A percentile compares a stretch with the other conserved stretches of the same genome.
phyloP scores from a whole-genome alignment of 208 protist genomes.

The Novymonas esmeraldas region DNA sequence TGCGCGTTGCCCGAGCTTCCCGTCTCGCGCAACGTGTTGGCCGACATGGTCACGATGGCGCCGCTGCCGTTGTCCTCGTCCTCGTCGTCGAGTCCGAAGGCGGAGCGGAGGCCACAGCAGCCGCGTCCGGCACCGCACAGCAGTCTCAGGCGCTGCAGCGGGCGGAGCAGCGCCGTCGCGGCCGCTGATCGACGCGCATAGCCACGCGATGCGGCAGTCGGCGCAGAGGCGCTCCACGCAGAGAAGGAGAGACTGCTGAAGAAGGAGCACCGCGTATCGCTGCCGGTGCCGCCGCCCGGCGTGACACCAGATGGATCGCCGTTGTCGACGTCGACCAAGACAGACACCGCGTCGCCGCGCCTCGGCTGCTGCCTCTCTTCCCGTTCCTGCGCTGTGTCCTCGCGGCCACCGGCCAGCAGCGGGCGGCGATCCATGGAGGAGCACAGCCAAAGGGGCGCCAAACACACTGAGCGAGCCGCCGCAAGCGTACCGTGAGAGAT shows the following conservation, averaged over 20 bases:
- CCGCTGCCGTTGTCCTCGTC: slow-evolving; percentile 6
- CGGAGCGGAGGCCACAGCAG: background rate
- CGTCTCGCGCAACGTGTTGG: slow-evolving; percentile 4
- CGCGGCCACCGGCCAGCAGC: slow-evolving; percentile 11
- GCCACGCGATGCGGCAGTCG: background rate
- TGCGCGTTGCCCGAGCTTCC: background rate
- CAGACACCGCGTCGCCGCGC: background rate
- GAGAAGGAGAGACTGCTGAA: slow-evolving; percentile 27
- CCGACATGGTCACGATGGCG: background rate
- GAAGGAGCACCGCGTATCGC: slow-evolving; percentile 18
- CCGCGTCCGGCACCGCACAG: slow-evolving; percentile 3
- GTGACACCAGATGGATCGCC: background rate
- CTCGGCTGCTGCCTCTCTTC: background rate
- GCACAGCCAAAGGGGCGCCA: too few relatives aligned
- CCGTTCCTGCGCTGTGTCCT: background rate
- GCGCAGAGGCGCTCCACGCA: slow-evolving; percentile 2
- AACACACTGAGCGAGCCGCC: too few relatives aligned
- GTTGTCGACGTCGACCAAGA: slow-evolving; percentile 13
- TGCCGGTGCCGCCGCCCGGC: background rate
- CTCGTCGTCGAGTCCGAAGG: background rate
- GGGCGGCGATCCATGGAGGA: slow-evolving; percentile 15
- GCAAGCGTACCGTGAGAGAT: too few relatives aligned
- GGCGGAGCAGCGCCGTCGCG: slow-evolving; percentile 6
- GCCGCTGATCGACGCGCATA: background rate
- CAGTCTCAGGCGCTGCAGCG: slow-evolving; percentile 20